Base-by-base conservation (phyloP, 805 yeast species). In the Alloascoidea hylecoeti region DNA sequence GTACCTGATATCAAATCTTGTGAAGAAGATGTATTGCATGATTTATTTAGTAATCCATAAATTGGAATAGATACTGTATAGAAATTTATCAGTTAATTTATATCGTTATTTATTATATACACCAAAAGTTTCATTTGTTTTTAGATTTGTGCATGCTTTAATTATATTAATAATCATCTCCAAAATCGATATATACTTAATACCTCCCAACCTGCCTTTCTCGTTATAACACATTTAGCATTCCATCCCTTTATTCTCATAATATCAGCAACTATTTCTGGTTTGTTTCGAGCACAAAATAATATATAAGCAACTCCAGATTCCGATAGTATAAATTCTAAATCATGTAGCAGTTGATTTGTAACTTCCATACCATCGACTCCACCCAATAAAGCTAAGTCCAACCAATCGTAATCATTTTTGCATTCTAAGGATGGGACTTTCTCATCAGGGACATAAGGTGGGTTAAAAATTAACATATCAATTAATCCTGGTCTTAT, bases 121-220 rank as follows among this genome's bases (percentile, higher is more conserved):
- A n/a, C n/a, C n/a, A n/a, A n/a, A n/a, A n/a, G n/a, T n/a, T n/a
- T n/a, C n/a, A n/a, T n/a, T n/a, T n/a, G n/a, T n/a, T n/a, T n/a
- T n/a, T n/a, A n/a, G n/a, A n/a, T n/a, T n/a, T n/a, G n/a, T n/a
- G n/a, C n/a, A n/a, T n/a, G 30, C 30, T 23, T 23, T 9, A n/a
- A 9, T 9, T n/a, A 23, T 15, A 16, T 37, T 41, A 19, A 15
- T 16, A 19, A 3, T n/a, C 17, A 13, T 14, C 44, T 53, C 36
- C 39, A 50, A 48, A 88, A 83, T 44, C 75, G 66, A 57, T 78
- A 74, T 5, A 89, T 78, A 39, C 83, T 72, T 28, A 92, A 61
- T 6, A 80, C 89, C 56, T 92, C 98, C 96, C 97, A 86, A 0
- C 97, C 97, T 1, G 96, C 95, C 49, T 82, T 83, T 39, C 96